Evolutionary conservation across 495 filamentous ascomycete genomes (phyloP), one percentile per base, ranked within the genome.

Genomic region (Echria macrotheca): DNA sequence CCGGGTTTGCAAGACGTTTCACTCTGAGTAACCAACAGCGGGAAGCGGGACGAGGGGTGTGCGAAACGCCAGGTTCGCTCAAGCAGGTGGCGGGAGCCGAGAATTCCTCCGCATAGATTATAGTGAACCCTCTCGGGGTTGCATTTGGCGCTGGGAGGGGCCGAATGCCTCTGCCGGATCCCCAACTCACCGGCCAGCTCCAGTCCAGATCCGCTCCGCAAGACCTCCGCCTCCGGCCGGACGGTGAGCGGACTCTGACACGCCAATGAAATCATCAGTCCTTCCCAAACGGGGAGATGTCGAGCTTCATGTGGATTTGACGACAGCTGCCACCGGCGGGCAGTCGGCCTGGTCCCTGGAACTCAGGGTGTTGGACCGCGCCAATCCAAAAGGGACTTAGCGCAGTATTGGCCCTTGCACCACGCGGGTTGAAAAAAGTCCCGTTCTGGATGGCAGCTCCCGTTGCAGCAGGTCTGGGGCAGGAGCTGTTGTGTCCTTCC

Each of bases 41-140:
- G 35, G 35, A 37, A 37, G 35, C 35, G 35, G n/a, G 35, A n/a
- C n/a, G n/a, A n/a, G n/a, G n/a, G n/a, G n/a, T n/a, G 35, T 14
- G n/a, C 5, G 10, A 31, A 37, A 17, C 35, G n/a, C 14, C 5
- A 6, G 35, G 5, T 7, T 5, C n/a, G n/a, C n/a, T n/a, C n/a
- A n/a, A n/a, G n/a, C 17, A 9, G 5, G 35, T n/a, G 17, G 35
- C 35, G 35, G n/a, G n/a, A 37, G 35, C 14, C n/a, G 21, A 32
- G 23, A 15, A 18, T 17, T 14, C 17, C 41, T 28, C 14, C 17
- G 25, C 41, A 44, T 44, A 44, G 21, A 44, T 21, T 44, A 15
- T 25, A 44, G 12, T 2, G 41, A 15, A 29, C 23, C 41, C 25
- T 6, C 9, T 31, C 24, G 41, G 23, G 41, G 41, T 32, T 44